Percentiles rank a stretch among this genome's conserved stretches.
Conservation (phyloP, 164 flowering plant genomes). For the Liriodendron chinense region DNA sequence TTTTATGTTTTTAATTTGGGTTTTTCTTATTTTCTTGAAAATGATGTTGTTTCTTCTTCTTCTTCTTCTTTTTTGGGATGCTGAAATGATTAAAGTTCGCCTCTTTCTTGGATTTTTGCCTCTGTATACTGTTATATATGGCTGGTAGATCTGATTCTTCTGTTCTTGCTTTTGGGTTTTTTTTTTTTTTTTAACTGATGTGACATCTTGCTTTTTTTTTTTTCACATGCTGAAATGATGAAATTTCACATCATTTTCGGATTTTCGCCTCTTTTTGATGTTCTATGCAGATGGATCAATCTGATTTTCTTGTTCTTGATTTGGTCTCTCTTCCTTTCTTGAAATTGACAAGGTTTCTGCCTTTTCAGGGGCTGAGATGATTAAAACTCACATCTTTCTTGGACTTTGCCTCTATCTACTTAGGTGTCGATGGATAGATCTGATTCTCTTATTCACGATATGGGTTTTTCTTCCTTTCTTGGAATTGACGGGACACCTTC, state of each 20-base stretch:
- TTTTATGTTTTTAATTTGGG: not conserved
- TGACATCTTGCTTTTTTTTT: too few species aligned
- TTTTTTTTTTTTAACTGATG: not conserved
- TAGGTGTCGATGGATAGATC: not conserved
- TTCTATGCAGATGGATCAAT: not conserved
- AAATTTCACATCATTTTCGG: not conserved
- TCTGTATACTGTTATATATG: not conserved
- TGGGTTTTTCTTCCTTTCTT: too few species aligned
- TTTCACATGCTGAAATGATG: too few species aligned
- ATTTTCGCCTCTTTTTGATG: slow-evolving; percentile 1
- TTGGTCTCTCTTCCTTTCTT: too few species aligned
- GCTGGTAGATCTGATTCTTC: not conserved
- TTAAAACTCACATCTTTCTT: not conserved
- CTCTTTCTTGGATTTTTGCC: not conserved
- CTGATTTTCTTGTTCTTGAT: not conserved
- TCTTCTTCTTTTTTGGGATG: too few species aligned
- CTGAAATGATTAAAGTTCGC: not conserved
- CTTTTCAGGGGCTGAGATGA: not conserved
- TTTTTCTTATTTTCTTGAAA: slow-evolving; percentile 5
- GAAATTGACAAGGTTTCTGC: not conserved
- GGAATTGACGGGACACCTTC: too few species aligned
- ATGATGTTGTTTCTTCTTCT: not conserved
- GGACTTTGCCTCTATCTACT: not conserved
- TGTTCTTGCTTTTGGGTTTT: not conserved
- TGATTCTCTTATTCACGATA: not conserved